Evolutionary conservation across 2,329 filamentous ascomycete genomes (phyloP), one percentile per base, ranked within the genome.

Genomic region (Alternaria alternata): DNA sequence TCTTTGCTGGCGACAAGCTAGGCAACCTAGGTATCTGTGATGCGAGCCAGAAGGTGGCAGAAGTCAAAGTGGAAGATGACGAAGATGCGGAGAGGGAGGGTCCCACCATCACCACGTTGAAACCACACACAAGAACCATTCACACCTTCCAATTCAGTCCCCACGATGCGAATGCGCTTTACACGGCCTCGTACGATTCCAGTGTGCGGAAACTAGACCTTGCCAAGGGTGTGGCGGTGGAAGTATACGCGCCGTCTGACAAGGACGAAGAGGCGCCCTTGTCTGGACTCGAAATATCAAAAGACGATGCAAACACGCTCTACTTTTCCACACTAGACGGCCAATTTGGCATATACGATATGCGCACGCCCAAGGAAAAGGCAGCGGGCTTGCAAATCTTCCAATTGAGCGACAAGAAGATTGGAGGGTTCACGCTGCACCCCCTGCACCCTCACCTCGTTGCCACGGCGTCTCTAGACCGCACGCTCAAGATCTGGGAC

Each of bases 1-100:
- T 98, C 1, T 96, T 99, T 74, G 94, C 94, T 0, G 94, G 94
- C 11, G 95, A 99, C 72, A 99, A 99, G 76, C 86, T 96, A 66
- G 94, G 95, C 1, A 91, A 93, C 24, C 84, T 98, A 59, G 95
- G 95, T 0, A 87, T 99, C 1, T 94, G 97, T 55, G 94, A 99
- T 74, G 93, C 90, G 1, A 94, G 91, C 0, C 93, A 96, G 66
- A 85, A 86, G 3, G 81, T 82, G 2, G 73, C 85, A 4, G 80
- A 82, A 62, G 78, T 83, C 51, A 80, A 82, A 32, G 77, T 77
- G 16, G 87, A 89, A 57, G 89, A 91, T 8, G 86, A 88, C 28
- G 86, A 87, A 39, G 90, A 92, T 2, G 84, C 84, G 1, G 86
- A 90, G 0, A 80, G 85, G 11, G 82, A 89, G 0, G 88, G 92